phyloP scores from a whole-genome alignment of 176 grass and related monocot species.

The Triticum turgidum region DNA sequence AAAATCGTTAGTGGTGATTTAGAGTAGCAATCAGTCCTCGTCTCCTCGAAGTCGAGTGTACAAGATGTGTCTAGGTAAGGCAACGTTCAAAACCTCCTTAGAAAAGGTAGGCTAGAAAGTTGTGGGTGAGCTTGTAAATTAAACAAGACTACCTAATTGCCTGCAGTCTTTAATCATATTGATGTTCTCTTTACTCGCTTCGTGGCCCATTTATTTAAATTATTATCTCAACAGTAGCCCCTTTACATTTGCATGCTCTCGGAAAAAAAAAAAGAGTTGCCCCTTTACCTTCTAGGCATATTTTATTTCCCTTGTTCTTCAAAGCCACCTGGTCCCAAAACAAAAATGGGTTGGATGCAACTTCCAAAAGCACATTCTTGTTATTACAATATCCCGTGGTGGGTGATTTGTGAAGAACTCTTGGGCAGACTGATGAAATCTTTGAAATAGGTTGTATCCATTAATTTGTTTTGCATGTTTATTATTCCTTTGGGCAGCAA shows the following conservation, averaged over 20 bases:
- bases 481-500: not conserved
- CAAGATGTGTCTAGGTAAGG: not conserved
- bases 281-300: not conserved
- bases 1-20: conserved; percentile 4
- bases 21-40: not conserved
- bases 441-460: not conserved
- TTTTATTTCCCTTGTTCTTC: conserved; percentile 14
- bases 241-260: not conserved
- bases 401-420: not conserved
- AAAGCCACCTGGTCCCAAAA: not conserved
- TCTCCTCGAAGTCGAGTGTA: not conserved
- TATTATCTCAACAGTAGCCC: not conserved
- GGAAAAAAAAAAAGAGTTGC: not conserved
- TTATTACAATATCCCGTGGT: not conserved
- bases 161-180: not conserved
- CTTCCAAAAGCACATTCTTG: not conserved
- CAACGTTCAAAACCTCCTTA: not conserved
- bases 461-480: not conserved
- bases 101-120: not conserved
- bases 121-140: not conserved
- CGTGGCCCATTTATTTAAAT: not conserved
- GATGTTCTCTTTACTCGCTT: conserved; percentile 19
- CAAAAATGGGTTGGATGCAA: not conserved
- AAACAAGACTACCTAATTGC: not conserved
- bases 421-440: not conserved